A percentile compares a stretch with the other conserved stretches of the same genome.
phyloP scores from a whole-genome alignment of 2,329 filamentous ascomycete genomes.

The Penicillium sp. region DNA sequence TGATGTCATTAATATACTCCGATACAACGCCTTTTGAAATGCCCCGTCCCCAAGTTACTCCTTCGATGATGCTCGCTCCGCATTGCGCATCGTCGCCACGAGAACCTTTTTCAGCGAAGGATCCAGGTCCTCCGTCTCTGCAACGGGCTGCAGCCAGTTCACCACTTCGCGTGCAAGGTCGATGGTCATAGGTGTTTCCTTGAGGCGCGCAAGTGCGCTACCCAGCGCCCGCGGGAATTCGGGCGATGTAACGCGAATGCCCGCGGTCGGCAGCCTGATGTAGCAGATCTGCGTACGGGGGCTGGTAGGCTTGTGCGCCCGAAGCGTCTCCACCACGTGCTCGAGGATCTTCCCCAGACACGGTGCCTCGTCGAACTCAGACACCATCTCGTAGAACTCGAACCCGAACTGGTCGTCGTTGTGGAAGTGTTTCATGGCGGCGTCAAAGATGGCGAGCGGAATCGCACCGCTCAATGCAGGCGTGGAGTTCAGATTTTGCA shows the following conservation, averaged over 20 bases:
- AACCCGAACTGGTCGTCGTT: constrained; percentile 62
- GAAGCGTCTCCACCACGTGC: constrained; percentile 64
- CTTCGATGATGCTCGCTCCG: constrained; percentile 27
- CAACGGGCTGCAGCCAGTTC: constrained; percentile 46
- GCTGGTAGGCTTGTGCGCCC: constrained; percentile 54
- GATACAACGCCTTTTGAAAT: constrained; percentile 19
- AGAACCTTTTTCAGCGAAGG: constrained; percentile 52
- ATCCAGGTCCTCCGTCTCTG: constrained; percentile 47
- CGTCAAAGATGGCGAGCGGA: constrained; percentile 84
- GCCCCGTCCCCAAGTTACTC: constrained; percentile 14
- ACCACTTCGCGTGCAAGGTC: constrained; percentile 46
- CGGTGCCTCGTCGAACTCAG: constrained; percentile 61
- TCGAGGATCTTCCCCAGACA: constrained; percentile 63
- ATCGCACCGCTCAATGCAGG: constrained; percentile 90
- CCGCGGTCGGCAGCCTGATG: constrained; percentile 65
- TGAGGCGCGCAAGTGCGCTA: constrained; percentile 59
- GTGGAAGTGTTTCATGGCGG: constrained; percentile 71
- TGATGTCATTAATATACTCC: constrained; percentile 18
- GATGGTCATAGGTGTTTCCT: constrained; percentile 43
- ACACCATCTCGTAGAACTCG: constrained; percentile 75
- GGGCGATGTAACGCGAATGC: constrained; percentile 57
- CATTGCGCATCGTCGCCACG: constrained; percentile 34
- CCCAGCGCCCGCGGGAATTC: constrained; percentile 69
- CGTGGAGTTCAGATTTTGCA: constrained; percentile 63
- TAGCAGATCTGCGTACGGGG: constrained; percentile 64